Evolutionary conservation across 2,329 filamentous ascomycete genomes (phyloP).

Genomic region (Biscogniauxia marginata): DNA sequence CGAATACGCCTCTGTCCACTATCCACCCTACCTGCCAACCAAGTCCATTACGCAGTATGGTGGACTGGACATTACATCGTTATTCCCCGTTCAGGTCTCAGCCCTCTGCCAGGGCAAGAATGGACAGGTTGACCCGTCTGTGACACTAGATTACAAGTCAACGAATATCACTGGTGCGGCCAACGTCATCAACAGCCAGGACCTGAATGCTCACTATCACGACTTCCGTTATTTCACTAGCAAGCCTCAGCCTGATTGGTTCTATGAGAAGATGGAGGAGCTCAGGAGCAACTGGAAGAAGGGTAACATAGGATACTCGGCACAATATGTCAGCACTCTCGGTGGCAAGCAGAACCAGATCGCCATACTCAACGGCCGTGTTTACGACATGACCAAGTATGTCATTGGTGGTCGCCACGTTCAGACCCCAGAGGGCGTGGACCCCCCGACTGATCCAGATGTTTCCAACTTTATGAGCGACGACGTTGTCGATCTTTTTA

Average conservation of each 20-base stretch:
- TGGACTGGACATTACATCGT: conserved; percentile 77
- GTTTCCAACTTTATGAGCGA: conserved; percentile 79
- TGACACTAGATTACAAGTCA: conserved; percentile 81
- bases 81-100: conserved; percentile 94
- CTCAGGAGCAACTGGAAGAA: conserved; percentile 79
- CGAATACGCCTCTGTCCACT: conserved; percentile 72
- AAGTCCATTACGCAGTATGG: conserved; percentile 75
- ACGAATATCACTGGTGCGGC: conserved; percentile 72
- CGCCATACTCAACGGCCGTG: conserved; percentile 72
- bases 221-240: conserved; percentile 87
- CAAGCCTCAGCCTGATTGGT: conserved; percentile 87
- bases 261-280: conserved; percentile 79
- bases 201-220: conserved; percentile 79
- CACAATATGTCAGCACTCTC: conserved; percentile 72
- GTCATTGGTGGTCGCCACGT: conserved; percentile 70
- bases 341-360: conserved; percentile 63
- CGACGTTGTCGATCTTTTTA: conserved; percentile 73
- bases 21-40: conserved; percentile 63
- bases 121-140: conserved; percentile 62
- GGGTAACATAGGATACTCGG: conserved; percentile 81
- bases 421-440: conserved; percentile 52
- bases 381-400: conserved; percentile 92
- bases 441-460: conserved; percentile 42
- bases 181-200: conserved; percentile 61
- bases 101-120: conserved; percentile 80